These are phyloP conservation scores for Tuber melanosporum DNA, from an alignment of 495 filamentous ascomycete genomes.

Conservation along the genomic window DNA sequence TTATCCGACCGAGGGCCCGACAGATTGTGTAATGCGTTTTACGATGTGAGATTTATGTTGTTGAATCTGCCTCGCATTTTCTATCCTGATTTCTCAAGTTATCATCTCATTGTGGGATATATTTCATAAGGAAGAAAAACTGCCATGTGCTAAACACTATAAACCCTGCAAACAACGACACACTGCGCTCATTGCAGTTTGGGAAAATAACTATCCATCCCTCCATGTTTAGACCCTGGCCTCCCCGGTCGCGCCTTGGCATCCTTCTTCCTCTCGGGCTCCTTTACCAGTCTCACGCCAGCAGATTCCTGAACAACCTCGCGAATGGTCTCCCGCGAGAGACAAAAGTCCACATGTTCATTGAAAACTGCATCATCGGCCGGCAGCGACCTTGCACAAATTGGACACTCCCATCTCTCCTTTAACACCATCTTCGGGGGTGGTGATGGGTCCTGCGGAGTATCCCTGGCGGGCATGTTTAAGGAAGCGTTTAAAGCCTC, in stretches of 20 bases:
- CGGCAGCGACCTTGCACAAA: slow-evolving; percentile 66
- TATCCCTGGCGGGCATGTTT: slow-evolving; percentile 20
- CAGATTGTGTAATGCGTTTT: background rate
- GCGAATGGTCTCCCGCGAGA: slow-evolving; percentile 77
- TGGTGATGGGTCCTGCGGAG: background rate
- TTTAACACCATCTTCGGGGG: slow-evolving; percentile 27
- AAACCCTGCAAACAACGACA: background rate
- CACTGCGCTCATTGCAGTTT: background rate
- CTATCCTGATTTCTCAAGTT: background rate
- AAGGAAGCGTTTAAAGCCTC: background rate
- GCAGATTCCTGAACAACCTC: slow-evolving; percentile 59
- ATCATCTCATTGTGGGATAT: background rate
- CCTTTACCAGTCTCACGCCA: background rate
- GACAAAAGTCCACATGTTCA: slow-evolving; percentile 86
- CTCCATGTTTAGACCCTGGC: background rate
- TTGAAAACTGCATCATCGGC: slow-evolving; percentile 79
- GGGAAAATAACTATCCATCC: slow-evolving; percentile 1
- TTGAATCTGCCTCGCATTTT: background rate
- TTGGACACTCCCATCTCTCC: slow-evolving; percentile 76
- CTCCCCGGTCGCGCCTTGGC: background rate
- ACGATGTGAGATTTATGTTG: background rate
- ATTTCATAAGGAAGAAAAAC: background rate
- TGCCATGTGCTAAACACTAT: background rate
- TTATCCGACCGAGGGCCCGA: background rate
- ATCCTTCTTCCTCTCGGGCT: background rate